Evolutionary conservation across 441 rosid genomes (phyloP), one percentile per base, ranked within the genome.

Genomic region (Pelargonium fulgidum): DNA sequence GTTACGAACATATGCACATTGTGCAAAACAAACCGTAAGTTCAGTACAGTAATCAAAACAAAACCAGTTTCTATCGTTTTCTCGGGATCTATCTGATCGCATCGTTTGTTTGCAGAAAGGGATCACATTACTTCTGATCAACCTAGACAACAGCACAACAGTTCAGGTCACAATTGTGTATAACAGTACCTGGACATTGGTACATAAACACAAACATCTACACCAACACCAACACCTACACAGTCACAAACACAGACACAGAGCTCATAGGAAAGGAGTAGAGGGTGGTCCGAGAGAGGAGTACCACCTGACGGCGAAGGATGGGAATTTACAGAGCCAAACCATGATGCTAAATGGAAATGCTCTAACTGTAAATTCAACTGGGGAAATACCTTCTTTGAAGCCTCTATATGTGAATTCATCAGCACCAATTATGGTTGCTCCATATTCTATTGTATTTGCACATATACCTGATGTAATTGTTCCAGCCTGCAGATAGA

Each of bases 281-380:
- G 7, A 9, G 45, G 9, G 45, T 4, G 12, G 12, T 45, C 80
- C 77, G 64, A 84, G 99, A 81, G 91, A 89, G 70, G 97, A 94
- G 78, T 94, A 92, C 66, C 99, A 89, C 81, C 81, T 94, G 58
- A 87, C 87, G 44, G 83, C 94, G 11, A 78, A 89, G 68, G 90
- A 91, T 62, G 91, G 96, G 63, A 64, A 94, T 68, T 71, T 92
- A 76, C 97, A 90, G 39, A 90, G 96, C 86, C 97, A 76, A 80
- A 83, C 70, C 22, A 79, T 94, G 89, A 81, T 87, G 68, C 97
- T 92, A 5, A 94, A 92, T 45, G 93, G 96, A 62, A 78, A 90
- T 9, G 67, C 70, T 69, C 77, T 94, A 67, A 76, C 79, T 22
- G 88, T 94, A 78, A 76, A 68, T 75, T 75, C 89, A n/a, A 36